Base-by-base conservation (phyloP, 1,284 basidiomycete species). In the Ceratobasidium papillatum region DNA sequence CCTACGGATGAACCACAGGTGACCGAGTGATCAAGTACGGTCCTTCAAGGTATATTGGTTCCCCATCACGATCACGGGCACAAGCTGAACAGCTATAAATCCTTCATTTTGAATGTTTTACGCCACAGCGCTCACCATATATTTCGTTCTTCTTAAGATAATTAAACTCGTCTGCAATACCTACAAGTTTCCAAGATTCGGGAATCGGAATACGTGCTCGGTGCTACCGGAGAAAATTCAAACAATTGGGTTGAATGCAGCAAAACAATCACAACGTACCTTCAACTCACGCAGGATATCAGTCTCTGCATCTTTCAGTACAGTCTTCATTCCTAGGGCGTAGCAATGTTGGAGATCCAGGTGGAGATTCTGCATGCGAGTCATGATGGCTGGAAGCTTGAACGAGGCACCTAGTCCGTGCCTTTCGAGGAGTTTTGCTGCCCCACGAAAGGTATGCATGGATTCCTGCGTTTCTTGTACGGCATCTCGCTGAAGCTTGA, bases 1-100 rank as follows among this genome's bases (percentile, higher is more conserved):
- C 83, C 75, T 77, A 90, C 90, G 90, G 87, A 80, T 92, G 90
- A 41, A 87, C 85, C 2, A 90, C 88, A 17, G 91, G 91, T 80
- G 88, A 91, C 54, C 90, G 84, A 9, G 87, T 88, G 58, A 92
- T 87, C n/a, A 87, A 83, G 74, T 88, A 88, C 63, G 82, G 80
- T 49, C 90, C 90, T 80, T 86, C 79, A 5, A 91, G 78, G 80
- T 86, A 90, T 19, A 75, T 82, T 0, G 88, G 88, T 63, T 86
- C 78, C 27, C 88, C 84, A 0, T 79, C 83, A 4, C 84, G 83
- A 45, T 81, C 76, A 78, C 90, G 89, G 45, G 91, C 80, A 75
- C 90, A 91, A 4, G 83, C 89, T 90, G 74, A 52, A 58, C n/a
- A 64, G 49, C 25, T 17, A 61, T 34, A 38, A 30, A 22, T 22